These are phyloP conservation scores for Boletus rubroflammeus DNA, from an alignment of 768 basidiomycete species.

Conservation along the genomic window DNA sequence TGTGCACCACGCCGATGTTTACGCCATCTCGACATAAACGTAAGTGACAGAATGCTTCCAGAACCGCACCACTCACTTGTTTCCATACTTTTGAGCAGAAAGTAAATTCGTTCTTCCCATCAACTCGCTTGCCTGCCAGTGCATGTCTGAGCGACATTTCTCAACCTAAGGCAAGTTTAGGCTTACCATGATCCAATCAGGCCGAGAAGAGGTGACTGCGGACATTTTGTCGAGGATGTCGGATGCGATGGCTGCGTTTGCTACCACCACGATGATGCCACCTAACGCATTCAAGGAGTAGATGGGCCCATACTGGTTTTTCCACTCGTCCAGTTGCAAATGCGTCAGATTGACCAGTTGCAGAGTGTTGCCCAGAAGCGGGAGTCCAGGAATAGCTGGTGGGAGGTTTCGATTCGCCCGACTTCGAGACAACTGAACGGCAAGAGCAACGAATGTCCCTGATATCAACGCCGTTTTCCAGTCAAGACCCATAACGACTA, in stretches of 20 bases:
- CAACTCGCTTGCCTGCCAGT: background rate
- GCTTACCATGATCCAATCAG: slow-evolving; percentile 10
- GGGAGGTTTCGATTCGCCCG: background rate
- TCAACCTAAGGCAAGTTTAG: background rate
- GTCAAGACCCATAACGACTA: background rate
- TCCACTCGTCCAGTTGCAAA: slow-evolving; percentile 9
- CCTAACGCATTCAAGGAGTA: slow-evolving; percentile 4
- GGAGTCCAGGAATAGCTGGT: slow-evolving; percentile 5
- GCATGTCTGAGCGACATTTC: background rate
- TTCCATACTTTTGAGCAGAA: slow-evolving; percentile 6
- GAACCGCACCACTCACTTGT: slow-evolving; percentile 1
- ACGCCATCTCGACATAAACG: background rate
- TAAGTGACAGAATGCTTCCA: background rate
- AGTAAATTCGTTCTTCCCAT: slow-evolving; percentile 4
- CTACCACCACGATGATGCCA: slow-evolving; percentile 10
- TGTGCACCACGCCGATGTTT: slow-evolving; percentile 6
- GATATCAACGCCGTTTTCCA: slow-evolving; percentile 1
- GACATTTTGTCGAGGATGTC: slow-evolving; percentile 10
- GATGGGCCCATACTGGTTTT: slow-evolving; percentile 7
- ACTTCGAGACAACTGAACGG: background rate
- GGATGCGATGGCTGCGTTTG: slow-evolving; percentile 7
- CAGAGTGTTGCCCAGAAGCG: slow-evolving; percentile 2
- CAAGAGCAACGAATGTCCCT: background rate
- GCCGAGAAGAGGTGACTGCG: slow-evolving; percentile 4
- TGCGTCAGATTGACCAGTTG: slow-evolving; percentile 5